Evolutionary conservation across 2,329 filamentous ascomycete genomes (phyloP), one percentile per base, ranked within the genome.

Genomic region (Fusarium cicatricum): DNA sequence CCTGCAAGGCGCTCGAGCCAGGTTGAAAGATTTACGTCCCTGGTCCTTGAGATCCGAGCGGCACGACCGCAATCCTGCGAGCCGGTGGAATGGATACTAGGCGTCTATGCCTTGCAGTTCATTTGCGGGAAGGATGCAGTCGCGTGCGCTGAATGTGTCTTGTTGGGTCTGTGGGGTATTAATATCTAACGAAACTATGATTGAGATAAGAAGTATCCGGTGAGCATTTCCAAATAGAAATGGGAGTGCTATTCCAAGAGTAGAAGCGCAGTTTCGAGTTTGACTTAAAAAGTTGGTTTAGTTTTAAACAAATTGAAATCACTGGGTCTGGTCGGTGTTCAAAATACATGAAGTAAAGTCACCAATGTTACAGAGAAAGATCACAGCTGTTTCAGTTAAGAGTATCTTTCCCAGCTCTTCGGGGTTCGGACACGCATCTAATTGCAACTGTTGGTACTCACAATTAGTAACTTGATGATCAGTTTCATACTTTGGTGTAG

Each of bases 61-160:
- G 31, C 28, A 23, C 31, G 33, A 36, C 19, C 15, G 10, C 39
- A 47, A 63, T 52, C 56, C 47, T 55, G 10, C 15, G 52, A 55
- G 55, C 57, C 60, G 44, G 14, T 49, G 23, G 23, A 26, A 15
- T 39, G 52, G 60, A 43, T n/a, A n/a, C n/a, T 41, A 54, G 57
- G 43, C 46, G 57, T 53, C 32, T 32, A 8, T 37, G 16, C 31
- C 36, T 12, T 14, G 45, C 14, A 11, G 23, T 40, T 38, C 23
- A 21, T 40, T 34, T 2, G 16, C 52, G 42, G 52, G 47, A 54
- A 64, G 44, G 60, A 60, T 58, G 45, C 17, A 17, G 36, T 60
- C 14, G 26, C 43, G 14, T 45, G 38, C 16, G 16, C 17, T 21
- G 14, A 34, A 4, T n/a, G 28, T 12, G n/a, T 38, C 14, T 41